phyloP scores from a whole-genome alignment of 495 filamentous ascomycete genomes.

The Hypoxylon fuscum region DNA sequence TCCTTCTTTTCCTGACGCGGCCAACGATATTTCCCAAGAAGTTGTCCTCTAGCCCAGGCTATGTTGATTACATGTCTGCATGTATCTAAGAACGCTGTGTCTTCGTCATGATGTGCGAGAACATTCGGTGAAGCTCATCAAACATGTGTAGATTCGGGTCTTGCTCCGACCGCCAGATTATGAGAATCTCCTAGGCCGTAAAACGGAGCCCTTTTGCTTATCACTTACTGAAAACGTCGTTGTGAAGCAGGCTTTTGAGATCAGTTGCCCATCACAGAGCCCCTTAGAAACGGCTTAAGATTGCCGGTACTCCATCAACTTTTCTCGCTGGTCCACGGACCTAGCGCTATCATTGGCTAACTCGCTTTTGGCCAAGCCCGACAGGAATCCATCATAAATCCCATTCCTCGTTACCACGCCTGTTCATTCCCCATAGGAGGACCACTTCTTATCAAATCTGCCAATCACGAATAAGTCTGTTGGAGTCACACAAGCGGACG shows the following conservation, averaged over 20 bases:
- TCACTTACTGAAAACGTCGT: constrained; percentile 41
- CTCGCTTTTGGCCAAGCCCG: constrained; percentile 31
- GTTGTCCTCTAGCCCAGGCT: not conserved
- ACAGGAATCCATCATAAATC: constrained; percentile 40
- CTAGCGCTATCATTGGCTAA: constrained; percentile 18
- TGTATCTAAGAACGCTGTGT: not conserved
- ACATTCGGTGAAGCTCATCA: constrained; percentile 24
- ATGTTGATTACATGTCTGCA: not conserved
- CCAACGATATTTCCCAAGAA: constrained; percentile 1
- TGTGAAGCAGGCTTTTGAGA: constrained; percentile 42
- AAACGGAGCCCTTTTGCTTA: constrained; percentile 35
- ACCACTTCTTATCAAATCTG: constrained; percentile 30
- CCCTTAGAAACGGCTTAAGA: constrained; percentile 39
- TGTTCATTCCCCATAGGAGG: constrained; percentile 36
- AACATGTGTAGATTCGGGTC: constrained; percentile 22
- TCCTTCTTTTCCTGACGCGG: constrained; percentile 8
- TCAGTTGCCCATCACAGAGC: constrained; percentile 43
- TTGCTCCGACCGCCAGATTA: constrained; percentile 39
- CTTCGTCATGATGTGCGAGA: constrained; percentile 7
- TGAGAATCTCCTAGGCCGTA: constrained; percentile 29
- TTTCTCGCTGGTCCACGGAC: constrained; percentile 21
- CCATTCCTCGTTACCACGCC: constrained; percentile 40
- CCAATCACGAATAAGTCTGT: constrained; percentile 32
- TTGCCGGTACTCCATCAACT: constrained; percentile 40
- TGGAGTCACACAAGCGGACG: constrained; percentile 31